These are phyloP conservation scores for Urostyla sp. DNA, from an alignment of 73 alveolate genomes.

Conservation along the genomic window DNA sequence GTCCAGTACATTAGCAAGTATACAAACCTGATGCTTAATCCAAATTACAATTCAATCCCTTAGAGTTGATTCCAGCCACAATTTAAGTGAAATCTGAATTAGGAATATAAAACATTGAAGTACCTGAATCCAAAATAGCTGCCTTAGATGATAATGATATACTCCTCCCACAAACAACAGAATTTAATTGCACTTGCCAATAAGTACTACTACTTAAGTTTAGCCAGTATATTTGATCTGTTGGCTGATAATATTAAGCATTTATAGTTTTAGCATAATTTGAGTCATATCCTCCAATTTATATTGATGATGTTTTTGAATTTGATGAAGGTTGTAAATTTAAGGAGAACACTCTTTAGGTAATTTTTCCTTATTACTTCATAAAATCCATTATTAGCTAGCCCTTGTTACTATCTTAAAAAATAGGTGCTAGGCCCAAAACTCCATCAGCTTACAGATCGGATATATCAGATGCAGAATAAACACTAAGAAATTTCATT, in stretches of 20 bases:
- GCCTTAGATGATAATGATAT: not conserved
- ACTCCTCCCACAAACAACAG: not conserved
- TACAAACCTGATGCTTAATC: not conserved
- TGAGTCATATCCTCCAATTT: constrained; percentile 24
- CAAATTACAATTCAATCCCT: too few species aligned
- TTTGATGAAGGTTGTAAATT: not conserved
- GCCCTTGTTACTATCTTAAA: not conserved
- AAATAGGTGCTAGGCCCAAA: constrained; percentile 31
- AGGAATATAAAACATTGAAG: constrained; percentile 19
- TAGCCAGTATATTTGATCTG: constrained; percentile 26
- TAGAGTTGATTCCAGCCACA: too few species aligned
- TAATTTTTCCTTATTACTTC: constrained; percentile 13
- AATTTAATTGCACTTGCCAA: constrained; percentile 28
- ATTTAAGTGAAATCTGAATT: not conserved
- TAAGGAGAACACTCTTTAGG: constrained; percentile 1
- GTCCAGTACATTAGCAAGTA: constrained; percentile 15
- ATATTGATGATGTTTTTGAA: not conserved
- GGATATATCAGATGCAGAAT: constrained; percentile 9
- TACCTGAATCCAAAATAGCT: constrained; percentile 15
- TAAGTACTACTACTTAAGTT: not conserved
- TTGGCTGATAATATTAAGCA: not conserved
- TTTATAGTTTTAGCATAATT: not conserved
- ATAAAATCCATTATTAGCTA: constrained; percentile 1
- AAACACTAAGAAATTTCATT: constrained; percentile 1
- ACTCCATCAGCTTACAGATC: constrained; percentile 27